Conservation (phyloP, 148 eudicot species). For the Limonium bicolor region DNA sequence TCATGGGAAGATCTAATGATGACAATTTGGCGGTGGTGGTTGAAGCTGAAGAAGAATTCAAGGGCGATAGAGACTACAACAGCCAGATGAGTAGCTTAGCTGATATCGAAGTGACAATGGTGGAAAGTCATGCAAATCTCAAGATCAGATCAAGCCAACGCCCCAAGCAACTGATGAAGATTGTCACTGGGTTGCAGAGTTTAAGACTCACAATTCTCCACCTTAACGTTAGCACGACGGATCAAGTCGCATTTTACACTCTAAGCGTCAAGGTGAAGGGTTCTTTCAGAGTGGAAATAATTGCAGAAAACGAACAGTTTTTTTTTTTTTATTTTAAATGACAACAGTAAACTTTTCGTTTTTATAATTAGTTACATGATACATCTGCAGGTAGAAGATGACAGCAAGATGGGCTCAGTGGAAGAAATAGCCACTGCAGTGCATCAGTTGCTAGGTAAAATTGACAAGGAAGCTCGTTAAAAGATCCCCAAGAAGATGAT, state of each 20-base stretch:
- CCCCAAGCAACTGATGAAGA: slow-evolving; percentile 39
- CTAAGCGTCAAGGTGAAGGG: slow-evolving; percentile 61
- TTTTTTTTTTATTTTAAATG: not conserved
- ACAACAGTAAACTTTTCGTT: slow-evolving; percentile 9
- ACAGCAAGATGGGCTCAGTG: slow-evolving; percentile 30
- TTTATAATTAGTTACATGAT: too few species aligned
- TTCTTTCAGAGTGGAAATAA: not conserved
- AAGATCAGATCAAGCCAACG: slow-evolving; percentile 31
- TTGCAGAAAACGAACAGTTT: not conserved
- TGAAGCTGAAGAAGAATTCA: not conserved
- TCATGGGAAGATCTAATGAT: not conserved
- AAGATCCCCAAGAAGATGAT: too few species aligned
- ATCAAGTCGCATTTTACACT: slow-evolving; percentile 40
- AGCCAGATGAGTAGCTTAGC: slow-evolving; percentile 10
- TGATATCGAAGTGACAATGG: slow-evolving; percentile 59
- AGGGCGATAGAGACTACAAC: not conserved
- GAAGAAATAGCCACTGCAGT: slow-evolving; percentile 52
- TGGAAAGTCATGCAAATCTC: slow-evolving; percentile 54
- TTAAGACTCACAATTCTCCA: slow-evolving; percentile 40
- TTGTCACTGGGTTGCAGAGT: slow-evolving; percentile 39
- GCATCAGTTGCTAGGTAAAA: slow-evolving; percentile 29
- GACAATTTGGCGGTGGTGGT: not conserved
- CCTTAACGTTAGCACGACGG: slow-evolving; percentile 41
- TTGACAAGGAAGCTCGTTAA: slow-evolving; percentile 19
- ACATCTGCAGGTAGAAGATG: slow-evolving; percentile 51